Percentiles rank a stretch among this genome's conserved stretches.
phyloP scores from a whole-genome alignment of 2,329 filamentous ascomycete genomes.

The Tolypocladium album region DNA sequence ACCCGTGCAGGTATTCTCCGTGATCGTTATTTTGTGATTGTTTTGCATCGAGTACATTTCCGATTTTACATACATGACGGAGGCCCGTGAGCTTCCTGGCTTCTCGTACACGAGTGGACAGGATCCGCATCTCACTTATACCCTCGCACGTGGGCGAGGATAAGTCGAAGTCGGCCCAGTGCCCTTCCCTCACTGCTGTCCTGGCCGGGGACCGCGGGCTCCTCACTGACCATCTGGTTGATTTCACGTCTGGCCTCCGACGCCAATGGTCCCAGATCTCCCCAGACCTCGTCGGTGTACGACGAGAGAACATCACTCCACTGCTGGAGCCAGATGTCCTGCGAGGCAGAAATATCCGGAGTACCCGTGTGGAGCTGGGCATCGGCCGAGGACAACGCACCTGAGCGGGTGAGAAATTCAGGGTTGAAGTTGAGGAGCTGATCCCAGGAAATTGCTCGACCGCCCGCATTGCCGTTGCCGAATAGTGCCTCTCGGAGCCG shows the following conservation, averaged over 20 bases:
- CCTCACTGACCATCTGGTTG: constrained; percentile 20
- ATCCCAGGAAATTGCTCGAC: constrained; percentile 23
- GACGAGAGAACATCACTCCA: constrained; percentile 45
- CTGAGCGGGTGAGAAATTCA: constrained; percentile 21
- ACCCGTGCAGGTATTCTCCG: neutral
- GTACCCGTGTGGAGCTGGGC: constrained; percentile 25
- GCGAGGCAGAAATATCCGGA: constrained; percentile 24
- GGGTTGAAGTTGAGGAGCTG: constrained; percentile 40
- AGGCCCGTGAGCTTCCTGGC: neutral
- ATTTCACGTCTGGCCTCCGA: constrained; percentile 47
- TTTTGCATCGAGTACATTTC: neutral
- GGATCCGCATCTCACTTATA: neutral
- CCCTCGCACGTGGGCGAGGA: constrained; percentile 26
- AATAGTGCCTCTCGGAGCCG: constrained; percentile 29
- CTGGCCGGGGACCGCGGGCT: constrained; percentile 6
- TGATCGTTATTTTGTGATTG: neutral
- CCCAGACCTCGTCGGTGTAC: constrained; percentile 60
- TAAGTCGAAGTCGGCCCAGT: constrained; percentile 22
- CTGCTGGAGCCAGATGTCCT: constrained; percentile 37
- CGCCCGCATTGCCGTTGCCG: constrained; percentile 4
- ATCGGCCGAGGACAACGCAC: constrained; percentile 6
- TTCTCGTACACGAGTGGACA: neutral
- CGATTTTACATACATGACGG: neutral
- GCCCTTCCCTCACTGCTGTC: constrained; percentile 13
- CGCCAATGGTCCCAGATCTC: constrained; percentile 46